These are phyloP conservation scores for Vickermania spadyakhi DNA, from an alignment of 208 protist species.

Conservation along the genomic window DNA sequence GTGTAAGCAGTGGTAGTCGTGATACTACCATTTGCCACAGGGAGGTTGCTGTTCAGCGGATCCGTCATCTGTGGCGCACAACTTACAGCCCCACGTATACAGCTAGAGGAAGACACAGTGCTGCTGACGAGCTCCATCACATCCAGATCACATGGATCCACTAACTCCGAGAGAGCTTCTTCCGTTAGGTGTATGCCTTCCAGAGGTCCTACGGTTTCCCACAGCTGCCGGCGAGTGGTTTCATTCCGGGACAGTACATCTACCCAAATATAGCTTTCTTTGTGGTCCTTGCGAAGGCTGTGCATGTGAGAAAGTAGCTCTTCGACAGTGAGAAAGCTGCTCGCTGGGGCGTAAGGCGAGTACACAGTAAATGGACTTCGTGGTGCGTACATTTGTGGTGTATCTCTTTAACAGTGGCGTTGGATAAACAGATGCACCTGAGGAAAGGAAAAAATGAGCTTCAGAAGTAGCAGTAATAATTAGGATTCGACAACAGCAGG, in stretches of 20 bases:
- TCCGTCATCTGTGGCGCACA: conserved; percentile 18
- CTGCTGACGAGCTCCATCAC: conserved; percentile 58
- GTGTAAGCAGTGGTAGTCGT: too few relatives aligned
- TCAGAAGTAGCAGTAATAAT: too few relatives aligned
- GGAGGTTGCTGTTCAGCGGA: too few relatives aligned
- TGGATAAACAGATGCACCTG: too few relatives aligned
- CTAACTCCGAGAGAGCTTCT: conserved; percentile 33
- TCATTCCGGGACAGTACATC: conserved; percentile 30
- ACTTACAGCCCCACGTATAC: conserved; percentile 42
- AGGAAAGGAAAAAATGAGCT: too few relatives aligned
- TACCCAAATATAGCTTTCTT: conserved; percentile 26
- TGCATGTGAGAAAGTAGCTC: conserved; percentile 6
- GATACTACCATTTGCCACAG: too few relatives aligned
- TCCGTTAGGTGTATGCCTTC: conserved; percentile 20
- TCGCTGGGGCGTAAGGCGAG: too few relatives aligned
- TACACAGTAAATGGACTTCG: too few relatives aligned
- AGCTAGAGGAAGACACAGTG: conserved; percentile 19
- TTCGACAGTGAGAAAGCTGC: too few relatives aligned
- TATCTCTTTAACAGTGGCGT: too few relatives aligned
- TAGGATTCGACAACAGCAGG: too few relatives aligned
- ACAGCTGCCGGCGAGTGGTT: conserved; percentile 18
- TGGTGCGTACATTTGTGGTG: too few relatives aligned
- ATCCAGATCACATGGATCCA: conserved; percentile 40
- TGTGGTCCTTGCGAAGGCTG: neutral
- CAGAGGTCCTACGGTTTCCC: conserved; percentile 23